Conservation (phyloP, 441 rosid species). For the Corymbia citriodora region DNA sequence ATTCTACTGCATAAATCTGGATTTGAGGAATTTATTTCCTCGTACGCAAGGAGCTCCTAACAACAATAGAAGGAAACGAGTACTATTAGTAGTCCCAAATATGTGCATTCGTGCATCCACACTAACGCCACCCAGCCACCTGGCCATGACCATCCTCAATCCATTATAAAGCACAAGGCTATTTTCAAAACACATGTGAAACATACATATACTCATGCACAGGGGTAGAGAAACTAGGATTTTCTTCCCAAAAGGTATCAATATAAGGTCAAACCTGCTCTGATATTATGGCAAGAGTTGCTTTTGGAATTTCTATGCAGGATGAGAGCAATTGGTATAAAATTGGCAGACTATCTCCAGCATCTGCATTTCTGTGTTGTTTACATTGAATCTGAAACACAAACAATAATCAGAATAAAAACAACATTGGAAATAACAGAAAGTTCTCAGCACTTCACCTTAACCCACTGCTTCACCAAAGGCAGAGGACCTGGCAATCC, state of each 20-base stretch:
- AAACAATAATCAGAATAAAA: conserved; percentile 22
- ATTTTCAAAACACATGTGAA: background rate
- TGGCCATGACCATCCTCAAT: background rate
- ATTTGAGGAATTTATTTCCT: conserved; percentile 31
- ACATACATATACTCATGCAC: background rate
- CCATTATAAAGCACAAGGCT: background rate
- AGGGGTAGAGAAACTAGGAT: background rate
- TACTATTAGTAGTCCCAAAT: background rate
- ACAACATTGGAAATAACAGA: conserved; percentile 5
- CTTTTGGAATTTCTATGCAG: conserved; percentile 32
- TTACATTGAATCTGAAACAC: conserved; percentile 56
- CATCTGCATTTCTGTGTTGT: conserved; percentile 29
- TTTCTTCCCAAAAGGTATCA: background rate
- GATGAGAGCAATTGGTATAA: conserved; percentile 50
- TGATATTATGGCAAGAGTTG: conserved; percentile 48
- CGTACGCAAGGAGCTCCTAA: conserved; percentile 82
- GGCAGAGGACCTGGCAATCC: conserved; percentile 55
- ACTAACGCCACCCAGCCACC: background rate
- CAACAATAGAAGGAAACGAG: conserved; percentile 1
- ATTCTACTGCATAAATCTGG: conserved; percentile 52
- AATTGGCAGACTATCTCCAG: conserved; percentile 33
- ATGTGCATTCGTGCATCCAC: background rate
- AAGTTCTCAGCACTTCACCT: conserved; percentile 43
- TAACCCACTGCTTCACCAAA: conserved; percentile 92
- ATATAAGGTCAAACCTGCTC: conserved; percentile 67